phyloP scores from a whole-genome alignment of 2,329 filamentous ascomycete species.

The Dendryphion nanum region DNA sequence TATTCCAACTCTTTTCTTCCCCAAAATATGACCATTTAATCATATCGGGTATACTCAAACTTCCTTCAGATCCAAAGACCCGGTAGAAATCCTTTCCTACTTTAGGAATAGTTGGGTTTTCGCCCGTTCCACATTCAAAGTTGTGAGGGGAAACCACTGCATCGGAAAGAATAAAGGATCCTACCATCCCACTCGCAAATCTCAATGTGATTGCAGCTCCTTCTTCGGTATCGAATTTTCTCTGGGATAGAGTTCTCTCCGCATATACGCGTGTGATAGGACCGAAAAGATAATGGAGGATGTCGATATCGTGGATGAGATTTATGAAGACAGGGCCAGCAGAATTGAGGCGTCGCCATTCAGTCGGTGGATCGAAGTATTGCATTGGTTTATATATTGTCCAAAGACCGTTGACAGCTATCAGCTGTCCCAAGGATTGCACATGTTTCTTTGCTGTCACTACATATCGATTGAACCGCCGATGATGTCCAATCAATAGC shows the following conservation, averaged over 20 bases:
- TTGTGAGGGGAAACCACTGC: slow-evolving; percentile 52
- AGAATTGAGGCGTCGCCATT: slow-evolving; percentile 48
- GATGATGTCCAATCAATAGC: slow-evolving; percentile 58
- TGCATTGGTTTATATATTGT: slow-evolving; percentile 49
- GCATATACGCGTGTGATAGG: slow-evolving; percentile 53
- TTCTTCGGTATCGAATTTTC: slow-evolving; percentile 54
- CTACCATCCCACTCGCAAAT: slow-evolving; percentile 56
- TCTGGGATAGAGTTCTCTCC: slow-evolving; percentile 46
- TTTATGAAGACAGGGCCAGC: slow-evolving; percentile 58
- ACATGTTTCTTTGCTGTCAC: slow-evolving; percentile 50
- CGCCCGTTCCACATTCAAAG: slow-evolving; percentile 59
- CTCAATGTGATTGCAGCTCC: slow-evolving; percentile 54
- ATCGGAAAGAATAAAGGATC: slow-evolving; percentile 58
- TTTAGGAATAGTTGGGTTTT: slow-evolving; percentile 55
- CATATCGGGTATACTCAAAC: slow-evolving; percentile 56
- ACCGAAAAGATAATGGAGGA: slow-evolving; percentile 57
- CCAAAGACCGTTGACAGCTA: slow-evolving; percentile 59
- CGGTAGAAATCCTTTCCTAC: slow-evolving; percentile 50
- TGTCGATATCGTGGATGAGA: slow-evolving; percentile 60
- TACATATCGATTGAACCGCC: slow-evolving; percentile 59
- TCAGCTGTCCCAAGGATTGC: slow-evolving; percentile 45
- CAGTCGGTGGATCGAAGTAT: slow-evolving; percentile 51
- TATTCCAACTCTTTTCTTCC: slow-evolving; percentile 44
- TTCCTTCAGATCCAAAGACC: slow-evolving; percentile 54
- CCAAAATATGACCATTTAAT: slow-evolving; percentile 47